phyloP scores from a whole-genome alignment of 148 eudicot species.

The Camellia lanceoleosa region DNA sequence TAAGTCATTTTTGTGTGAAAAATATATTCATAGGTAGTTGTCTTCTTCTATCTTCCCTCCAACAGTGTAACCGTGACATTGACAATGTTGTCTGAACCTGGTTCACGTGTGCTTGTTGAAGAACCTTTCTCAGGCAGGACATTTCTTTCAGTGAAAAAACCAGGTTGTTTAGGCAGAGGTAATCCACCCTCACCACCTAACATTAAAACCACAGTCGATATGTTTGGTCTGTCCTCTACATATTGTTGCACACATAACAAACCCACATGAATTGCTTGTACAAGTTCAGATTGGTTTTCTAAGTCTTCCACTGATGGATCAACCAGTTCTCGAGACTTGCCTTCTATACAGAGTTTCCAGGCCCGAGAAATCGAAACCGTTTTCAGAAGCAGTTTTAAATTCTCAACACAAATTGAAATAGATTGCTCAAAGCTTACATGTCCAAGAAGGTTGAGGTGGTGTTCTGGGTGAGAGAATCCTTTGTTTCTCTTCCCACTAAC shows the following conservation, averaged over 20 bases:
- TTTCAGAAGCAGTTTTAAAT: neutral
- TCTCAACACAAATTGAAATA: neutral
- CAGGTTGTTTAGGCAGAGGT: conserved; percentile 18
- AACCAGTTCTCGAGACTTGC: conserved; percentile 15
- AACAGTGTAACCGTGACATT: neutral
- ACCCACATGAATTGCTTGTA: conserved; percentile 20
- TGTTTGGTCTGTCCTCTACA: conserved; percentile 12
- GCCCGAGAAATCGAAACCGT: conserved; percentile 11
- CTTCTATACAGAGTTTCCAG: conserved; percentile 26
- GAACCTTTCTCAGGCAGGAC: neutral
- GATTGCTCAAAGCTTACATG: conserved; percentile 12
- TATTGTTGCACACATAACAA: conserved; percentile 14
- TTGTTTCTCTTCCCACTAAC: conserved; percentile 22
- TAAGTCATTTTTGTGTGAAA: too few species aligned
- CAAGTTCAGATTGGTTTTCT: neutral
- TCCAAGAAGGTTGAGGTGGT: conserved; percentile 15
- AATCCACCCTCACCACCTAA: conserved; percentile 11
- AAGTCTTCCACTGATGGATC: neutral
- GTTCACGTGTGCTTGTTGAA: neutral
- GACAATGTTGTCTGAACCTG: neutral
- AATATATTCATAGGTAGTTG: neutral
- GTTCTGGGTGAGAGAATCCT: conserved; percentile 8
- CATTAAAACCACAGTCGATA: conserved; percentile 23
- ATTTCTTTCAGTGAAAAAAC: conserved; percentile 14
- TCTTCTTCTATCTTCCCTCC: neutral